Conservation (phyloP, 2,329 filamentous ascomycete genomes). For the Pestalotiopsis sp. region DNA sequence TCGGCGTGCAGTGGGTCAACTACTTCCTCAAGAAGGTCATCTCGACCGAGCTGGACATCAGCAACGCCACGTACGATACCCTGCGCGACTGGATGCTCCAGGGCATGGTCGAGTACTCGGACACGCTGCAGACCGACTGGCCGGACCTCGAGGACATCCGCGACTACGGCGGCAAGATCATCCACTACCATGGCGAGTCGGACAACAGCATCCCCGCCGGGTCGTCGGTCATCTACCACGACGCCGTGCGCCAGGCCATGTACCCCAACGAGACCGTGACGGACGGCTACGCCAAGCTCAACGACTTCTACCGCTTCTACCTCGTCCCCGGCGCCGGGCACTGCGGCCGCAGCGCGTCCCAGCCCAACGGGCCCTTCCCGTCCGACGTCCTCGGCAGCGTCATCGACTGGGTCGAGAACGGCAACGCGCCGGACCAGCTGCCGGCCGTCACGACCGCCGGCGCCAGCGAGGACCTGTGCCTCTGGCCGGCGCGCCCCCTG, state of each 20-base stretch:
- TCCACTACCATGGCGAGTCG: constrained; percentile 8
- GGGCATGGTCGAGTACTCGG: not conserved
- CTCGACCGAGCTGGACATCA: not conserved
- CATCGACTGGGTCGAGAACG: constrained; percentile 9
- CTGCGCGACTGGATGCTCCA: constrained; percentile 6
- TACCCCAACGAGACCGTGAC: not conserved
- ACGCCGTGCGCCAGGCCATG: constrained; percentile 3
- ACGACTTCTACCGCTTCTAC: constrained; percentile 4
- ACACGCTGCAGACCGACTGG: constrained; percentile 8
- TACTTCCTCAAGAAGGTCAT: constrained; percentile 7
- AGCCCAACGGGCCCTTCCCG: constrained; percentile 8
- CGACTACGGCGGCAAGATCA: constrained; percentile 9
- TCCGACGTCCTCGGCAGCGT: constrained; percentile 1
- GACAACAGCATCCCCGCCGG: constrained; percentile 6
- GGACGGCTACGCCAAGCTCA: constrained; percentile 6
- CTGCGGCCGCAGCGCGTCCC: constrained; percentile 4
- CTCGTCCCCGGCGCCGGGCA: constrained; percentile 8
- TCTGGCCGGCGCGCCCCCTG: not conserved
- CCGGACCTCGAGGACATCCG: constrained; percentile 8
- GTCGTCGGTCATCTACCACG: constrained; percentile 11
- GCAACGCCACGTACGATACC: not conserved
- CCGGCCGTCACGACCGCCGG: not conserved
- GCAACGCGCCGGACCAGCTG: constrained; percentile 1
- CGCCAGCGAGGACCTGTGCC: not conserved
- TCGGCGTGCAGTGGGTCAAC: constrained; percentile 8